Base-by-base conservation (phyloP, 2,329 filamentous ascomycete genomes). In the Verticillium tricorpus region DNA sequence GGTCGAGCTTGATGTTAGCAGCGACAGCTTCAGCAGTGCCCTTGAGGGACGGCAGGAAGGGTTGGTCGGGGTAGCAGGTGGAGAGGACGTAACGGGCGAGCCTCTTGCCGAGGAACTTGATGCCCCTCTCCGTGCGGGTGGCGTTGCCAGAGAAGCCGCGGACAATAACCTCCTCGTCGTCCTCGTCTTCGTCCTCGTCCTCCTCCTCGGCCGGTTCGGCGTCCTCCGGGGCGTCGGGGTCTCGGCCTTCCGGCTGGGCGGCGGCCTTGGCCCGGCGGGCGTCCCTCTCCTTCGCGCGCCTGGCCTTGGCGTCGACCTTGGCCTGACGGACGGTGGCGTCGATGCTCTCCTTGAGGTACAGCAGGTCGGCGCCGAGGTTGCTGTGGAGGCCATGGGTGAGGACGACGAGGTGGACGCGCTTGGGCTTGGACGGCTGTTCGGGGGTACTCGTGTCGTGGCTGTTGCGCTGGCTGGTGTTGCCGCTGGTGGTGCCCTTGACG, bases 321-420 rank as follows among this genome's bases (percentile, higher is more conserved):
- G 91, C 89, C 71, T 94, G 87, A 68, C 81, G 89, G 4, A 89
- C 89, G 2, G 91, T 88, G 32, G 88, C 87, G 77, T 99, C 95
- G 65, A 99, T 98, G 74, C 92, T 96, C 76, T 99, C 95, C 72
- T 99, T 99, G 73, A 99, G 78, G 72, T 91, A 99, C 22, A 99
- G 81, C 95, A 99, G 97, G 73, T 99, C 95, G 25, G 93, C 91
- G 5, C 95, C 92, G 14, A 97, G 82, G 73, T 99, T 99, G 76
- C 94, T 97, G 74, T 99, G 95, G 65, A 99, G 76, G 0, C 95
- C 95, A 77, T 99, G 95, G 0, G 95, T 98, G 58, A 99, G 77
- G 37, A 99, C 82, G 28, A 99, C 95, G 52, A 99, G 80, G 72
- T 99, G 95, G 2, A 99, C 82, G 66, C 89, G 94, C 76, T 92